phyloP scores from a whole-genome alignment of 2,329 filamentous ascomycete genomes.

The Whalleya microplaca region DNA sequence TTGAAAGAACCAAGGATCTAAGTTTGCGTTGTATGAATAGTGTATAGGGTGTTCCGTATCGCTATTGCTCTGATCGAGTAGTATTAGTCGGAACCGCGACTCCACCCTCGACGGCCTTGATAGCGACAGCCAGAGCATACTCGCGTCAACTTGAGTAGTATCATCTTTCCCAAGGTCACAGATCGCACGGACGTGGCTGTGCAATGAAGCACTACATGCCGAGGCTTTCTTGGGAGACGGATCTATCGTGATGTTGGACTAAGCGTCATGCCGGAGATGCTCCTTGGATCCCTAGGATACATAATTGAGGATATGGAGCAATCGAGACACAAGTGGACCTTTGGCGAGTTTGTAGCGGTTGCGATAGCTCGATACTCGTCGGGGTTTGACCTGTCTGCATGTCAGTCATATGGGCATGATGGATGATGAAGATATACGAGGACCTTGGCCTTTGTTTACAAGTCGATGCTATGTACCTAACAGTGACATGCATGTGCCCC shows the following conservation, averaged over 20 bases:
- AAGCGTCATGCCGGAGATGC: neutral
- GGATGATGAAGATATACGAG: no score
- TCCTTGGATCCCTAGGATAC: neutral
- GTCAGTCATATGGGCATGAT: no score
- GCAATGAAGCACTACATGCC: neutral
- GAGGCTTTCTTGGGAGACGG: neutral
- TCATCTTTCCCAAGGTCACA: neutral
- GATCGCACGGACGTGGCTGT: neutral
- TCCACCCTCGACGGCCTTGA: neutral
- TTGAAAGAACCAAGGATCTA: constrained; percentile 5
- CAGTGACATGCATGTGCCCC: no score
- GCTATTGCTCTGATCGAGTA: neutral
- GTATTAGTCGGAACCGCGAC: neutral
- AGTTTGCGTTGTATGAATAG: neutral
- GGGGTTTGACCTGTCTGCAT: no score
- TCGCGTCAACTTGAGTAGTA: constrained; percentile 5
- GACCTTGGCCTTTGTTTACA: no score
- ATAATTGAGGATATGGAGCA: neutral
- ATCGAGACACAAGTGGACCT: no score
- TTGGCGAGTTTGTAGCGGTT: no score
- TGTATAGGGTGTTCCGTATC: neutral
- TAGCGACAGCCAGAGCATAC: neutral
- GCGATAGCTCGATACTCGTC: no score
- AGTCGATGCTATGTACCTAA: no score
- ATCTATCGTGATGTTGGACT: neutral